Base-by-base conservation (phyloP, 768 basidiomycete species). In the Lyophyllum decastes region DNA sequence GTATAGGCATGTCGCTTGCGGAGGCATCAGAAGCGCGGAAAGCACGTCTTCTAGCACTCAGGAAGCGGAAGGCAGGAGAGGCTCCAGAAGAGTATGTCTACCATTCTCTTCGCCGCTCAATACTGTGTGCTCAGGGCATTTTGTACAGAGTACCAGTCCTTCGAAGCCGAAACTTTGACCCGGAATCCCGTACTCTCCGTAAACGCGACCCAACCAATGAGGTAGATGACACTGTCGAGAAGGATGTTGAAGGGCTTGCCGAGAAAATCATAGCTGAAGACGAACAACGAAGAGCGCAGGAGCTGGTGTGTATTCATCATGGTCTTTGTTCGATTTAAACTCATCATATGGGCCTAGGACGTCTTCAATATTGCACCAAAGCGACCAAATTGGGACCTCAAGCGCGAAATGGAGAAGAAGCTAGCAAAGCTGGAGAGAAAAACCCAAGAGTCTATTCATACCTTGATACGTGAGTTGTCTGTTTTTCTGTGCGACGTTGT, bases 291-390 rank as follows among this genome's bases (percentile, higher is more conserved):
- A 77, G 94, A 67, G 84, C 84, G 11, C 90, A 96, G 71, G 96
- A 98, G 65, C 78, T 98, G 69, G 95, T 95, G 69, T 59, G 87
- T 74, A 2, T 25, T 14, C 27, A 26, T 16, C 17, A n/a, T 1
- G 11, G 1, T 44, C 26, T 38, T n/a, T 16, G 9, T n/a, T 12
- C 16, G 14, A 19, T 16, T 3, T 45, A 7, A 21, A 22, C 40
- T 46, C 24, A 17, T n/a, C n/a, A 30, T 19, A 17, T 34, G 25
- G n/a, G 22, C 43, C 26, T 45, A 96, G 95, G 93, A 96, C 69
- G 79, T 97, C 45, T 92, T 97, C 70, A 98, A 97, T 69, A 98
- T 99, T 64, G 95, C 95, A 22, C 97, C 97, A 3, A 98, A 95
- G 81, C 84, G 95, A 47, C 88, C 93, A 10, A 98, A 96, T 73